phyloP scores from a whole-genome alignment of 768 basidiomycete genomes.

The Sarcodon aspratus region DNA sequence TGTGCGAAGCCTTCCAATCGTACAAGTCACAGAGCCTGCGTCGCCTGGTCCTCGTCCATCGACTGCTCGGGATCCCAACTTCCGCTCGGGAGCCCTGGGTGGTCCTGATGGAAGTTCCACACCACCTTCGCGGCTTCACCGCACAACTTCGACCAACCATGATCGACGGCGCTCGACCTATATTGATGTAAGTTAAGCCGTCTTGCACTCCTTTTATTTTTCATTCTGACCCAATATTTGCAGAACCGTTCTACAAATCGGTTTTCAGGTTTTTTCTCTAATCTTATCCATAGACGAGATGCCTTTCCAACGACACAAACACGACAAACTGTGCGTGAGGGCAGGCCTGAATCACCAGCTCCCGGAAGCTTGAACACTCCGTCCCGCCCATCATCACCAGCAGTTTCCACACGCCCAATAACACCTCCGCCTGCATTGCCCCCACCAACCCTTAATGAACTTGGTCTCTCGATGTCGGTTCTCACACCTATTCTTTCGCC shows the following conservation, averaged over 20 bases:
- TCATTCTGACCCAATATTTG: too few species aligned
- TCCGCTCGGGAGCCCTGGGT: background rate
- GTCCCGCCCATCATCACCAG: constrained; percentile 47
- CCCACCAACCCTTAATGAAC: constrained; percentile 59
- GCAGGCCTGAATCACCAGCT: constrained; percentile 6
- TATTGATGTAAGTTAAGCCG: too few species aligned
- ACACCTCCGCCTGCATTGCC: constrained; percentile 68
- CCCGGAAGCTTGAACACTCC: constrained; percentile 21
- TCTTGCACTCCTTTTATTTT: too few species aligned
- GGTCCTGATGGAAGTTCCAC: background rate
- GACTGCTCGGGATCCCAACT: background rate
- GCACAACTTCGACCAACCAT: background rate
- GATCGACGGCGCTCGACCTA: background rate
- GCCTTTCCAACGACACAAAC: constrained; percentile 15
- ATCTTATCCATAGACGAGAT: constrained; percentile 67
- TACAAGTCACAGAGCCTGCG: constrained; percentile 35
- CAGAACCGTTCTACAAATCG: constrained; percentile 57
- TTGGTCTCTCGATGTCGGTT: constrained; percentile 61
- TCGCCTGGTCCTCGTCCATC: constrained; percentile 4
- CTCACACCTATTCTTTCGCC: constrained; percentile 61
- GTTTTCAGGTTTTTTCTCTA: constrained; percentile 77
- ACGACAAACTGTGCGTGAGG: constrained; percentile 7
- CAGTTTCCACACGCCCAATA: constrained; percentile 31
- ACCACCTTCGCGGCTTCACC: background rate
- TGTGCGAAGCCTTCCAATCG: constrained; percentile 46